Base-by-base conservation (phyloP, 2,329 filamentous ascomycete species). In the Exophiala alcalophila region DNA sequence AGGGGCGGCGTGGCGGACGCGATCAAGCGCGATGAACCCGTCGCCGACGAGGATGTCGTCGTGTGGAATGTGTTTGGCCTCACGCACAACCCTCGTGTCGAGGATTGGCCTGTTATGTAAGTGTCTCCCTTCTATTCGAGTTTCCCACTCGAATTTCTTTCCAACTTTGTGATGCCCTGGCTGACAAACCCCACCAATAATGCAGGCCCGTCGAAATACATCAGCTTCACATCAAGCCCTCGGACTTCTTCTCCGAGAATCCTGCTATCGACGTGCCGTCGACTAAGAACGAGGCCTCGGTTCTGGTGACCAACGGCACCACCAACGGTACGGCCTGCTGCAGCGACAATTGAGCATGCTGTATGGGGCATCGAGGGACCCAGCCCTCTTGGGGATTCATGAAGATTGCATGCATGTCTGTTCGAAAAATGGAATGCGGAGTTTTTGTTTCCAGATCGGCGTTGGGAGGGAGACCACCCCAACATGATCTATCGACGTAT, bases 221-320 rank as follows among this genome's bases (percentile, higher is more conserved):
- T 48, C 64, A 68, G 48, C 52, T 76, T 4, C 61, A 69, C 18
- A 61, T 76, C 39, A 66, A 69, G 27, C 73, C 74, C 0, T 63
- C 67, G 7, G 73, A 78, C 52, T 77, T 78, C 64, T 78, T 77
- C 50, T 66, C 65, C 2, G 64, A 59, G 20, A 78, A 77, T 36
- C 74, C 74, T 0, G 67, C 69, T 4, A 66, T 77, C 37, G 73
- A 77, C 59, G 72, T 78, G 15, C 73, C 73, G 2, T 67, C 64
- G 5, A 59, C 54, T 18, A 64, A 61, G 52, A 66, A 66, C 29
- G 43, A 46, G 18, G 43, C 54, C 7, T 60, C 58, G 12, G 47
- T 59, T 9, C 40, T 57, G 19, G n/a, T n/a, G n/a, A 53, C 52
- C 18, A 51, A 52, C 15, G 52, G 47, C n/a, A n/a, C n/a, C n/a